Base-by-base conservation (phyloP, 2,329 filamentous ascomycete genomes). In the Bipolaris victoriae region DNA sequence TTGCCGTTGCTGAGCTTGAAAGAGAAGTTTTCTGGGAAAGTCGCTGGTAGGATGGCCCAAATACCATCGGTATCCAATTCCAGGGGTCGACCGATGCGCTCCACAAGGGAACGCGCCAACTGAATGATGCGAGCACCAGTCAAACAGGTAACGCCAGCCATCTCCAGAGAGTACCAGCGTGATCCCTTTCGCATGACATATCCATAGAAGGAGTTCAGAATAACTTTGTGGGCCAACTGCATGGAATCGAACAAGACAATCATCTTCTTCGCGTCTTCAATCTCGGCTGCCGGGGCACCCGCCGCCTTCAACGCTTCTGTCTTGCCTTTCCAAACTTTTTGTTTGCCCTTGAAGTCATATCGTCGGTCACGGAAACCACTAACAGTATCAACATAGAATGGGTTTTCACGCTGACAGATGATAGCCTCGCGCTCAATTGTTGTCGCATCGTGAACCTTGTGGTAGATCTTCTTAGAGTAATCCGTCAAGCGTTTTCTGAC, bases 171-270 rank as follows among this genome's bases (percentile, higher is more conserved):
- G 75, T 99, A 99, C 95, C 95, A 99, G 53, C 95, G 88, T 36
- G 95, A 99, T 33, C 95, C 95, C 76, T 99, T 99, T 80, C 95
- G 86, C 95, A 99, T 99, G 75, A 98, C 95, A 74, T 99, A 99
- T 62, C 95, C 95, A 68, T 99, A 99, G 81, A 99, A 99, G 54
- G 92, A 97, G 81, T 99, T 99, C 53, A 99, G 77, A 83, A 99
- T 99, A 80, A 99, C 95, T 76, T 99, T 99, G 82, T 99, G 95
- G 0, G 95, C 95, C 68, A 99, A 82, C 76, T 99, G 96, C 56
- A 99, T 82, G 0, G 95, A 99, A 75, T 99, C 95, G 74, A 91
- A 99, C 4, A 99, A 80, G 46, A 98, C 84, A 54, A 97, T 95
- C 96, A 99, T 99, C 82, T 99, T 99, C 81, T 97, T 98, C 5